Evolutionary conservation across 768 basidiomycete species (phyloP), one percentile per base, ranked within the genome.

Genomic region (Leucosporidium scottii): DNA sequence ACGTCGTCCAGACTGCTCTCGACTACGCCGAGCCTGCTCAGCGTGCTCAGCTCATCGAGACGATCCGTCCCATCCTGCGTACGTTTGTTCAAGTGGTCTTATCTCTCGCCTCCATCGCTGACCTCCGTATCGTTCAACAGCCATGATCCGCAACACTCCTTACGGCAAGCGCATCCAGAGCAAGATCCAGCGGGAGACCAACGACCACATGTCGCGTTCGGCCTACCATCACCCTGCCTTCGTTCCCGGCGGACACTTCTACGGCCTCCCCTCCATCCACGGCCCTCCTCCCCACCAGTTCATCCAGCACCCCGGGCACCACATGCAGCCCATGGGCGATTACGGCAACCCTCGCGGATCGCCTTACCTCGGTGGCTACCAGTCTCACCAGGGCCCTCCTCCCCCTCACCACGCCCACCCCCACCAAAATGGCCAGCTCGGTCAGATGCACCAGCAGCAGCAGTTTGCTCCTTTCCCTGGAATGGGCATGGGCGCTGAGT

Each of bases 131-230:
- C 34, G 9, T 10, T n/a, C 50, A 5, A 10, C 57, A 58, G 57
- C 96, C 3, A 84, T 97, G 75, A 99, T 99, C 77, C 89, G 96
- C 76, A 99, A 99, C 80, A 99, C 96, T 15, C 96, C 96, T 10
- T 99, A 99, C 75, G 96, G 96, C 74, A 99, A 99, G 82, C 87
- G 96, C 54, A 99, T 99, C 76, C 94, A 97, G 79, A 93, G 93
- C 82, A 97, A 97, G 81, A 82, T 98, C 62, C 93, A 96, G 79
- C 90, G 94, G 66, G 93, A 71, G 61, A 71, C 70, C 30, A 59
- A 48, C 64, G 68, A 72, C 59, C 58, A 63, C 62, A 54, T 50
- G 57, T 28, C 31, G 21, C 50, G 63, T 1, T 44, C 60, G 47
- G 44, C 47, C 39, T 59, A 49, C 27, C 39, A 59, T 30, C 59